Percentiles rank a stretch among this genome's conserved stretches.
These are phyloP conservation scores for Sugiyamaella japonica DNA, from an alignment of 1,139 yeast species.

Conservation along the genomic window DNA sequence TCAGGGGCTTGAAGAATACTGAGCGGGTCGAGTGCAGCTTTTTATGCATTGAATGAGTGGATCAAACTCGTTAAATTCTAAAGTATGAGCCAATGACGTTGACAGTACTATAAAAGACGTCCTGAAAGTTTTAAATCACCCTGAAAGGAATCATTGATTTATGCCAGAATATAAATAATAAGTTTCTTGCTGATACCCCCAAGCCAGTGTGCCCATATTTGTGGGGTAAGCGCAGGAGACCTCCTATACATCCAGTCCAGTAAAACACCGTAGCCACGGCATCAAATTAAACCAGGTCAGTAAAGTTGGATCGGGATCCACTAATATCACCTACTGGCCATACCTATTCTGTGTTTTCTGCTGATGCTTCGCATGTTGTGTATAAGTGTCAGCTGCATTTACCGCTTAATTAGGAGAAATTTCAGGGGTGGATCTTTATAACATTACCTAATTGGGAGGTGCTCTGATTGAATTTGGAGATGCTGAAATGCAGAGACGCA, in stretches of 20 bases:
- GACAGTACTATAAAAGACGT: too few relatives aligned
- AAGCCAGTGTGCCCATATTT: neutral
- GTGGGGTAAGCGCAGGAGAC: slow-evolving; percentile 8
- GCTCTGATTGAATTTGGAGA: neutral
- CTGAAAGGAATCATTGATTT: neutral
- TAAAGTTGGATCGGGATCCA: too few relatives aligned
- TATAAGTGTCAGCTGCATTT: neutral
- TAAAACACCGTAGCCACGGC: too few relatives aligned
- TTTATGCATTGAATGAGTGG: neutral
- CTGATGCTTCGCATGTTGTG: neutral
- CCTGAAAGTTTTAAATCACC: too few relatives aligned
- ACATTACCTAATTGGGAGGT: neutral
- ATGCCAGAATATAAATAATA: too few relatives aligned
- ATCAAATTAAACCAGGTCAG: too few relatives aligned
- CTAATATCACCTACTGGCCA: too few relatives aligned
- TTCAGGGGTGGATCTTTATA: slow-evolving; percentile 12
- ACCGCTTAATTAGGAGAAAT: neutral
- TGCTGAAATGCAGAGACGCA: neutral
- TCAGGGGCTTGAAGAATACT: neutral
- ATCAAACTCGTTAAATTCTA: neutral
- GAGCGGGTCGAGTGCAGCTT: neutral
- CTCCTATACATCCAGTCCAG: too few relatives aligned
- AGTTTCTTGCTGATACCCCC: neutral
- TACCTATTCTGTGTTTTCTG: neutral
- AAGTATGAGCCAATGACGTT: too few relatives aligned